Evolutionary conservation across 371 early-diverging fungal species (phyloP).

Genomic region (Basidiobolus meristosporus): DNA sequence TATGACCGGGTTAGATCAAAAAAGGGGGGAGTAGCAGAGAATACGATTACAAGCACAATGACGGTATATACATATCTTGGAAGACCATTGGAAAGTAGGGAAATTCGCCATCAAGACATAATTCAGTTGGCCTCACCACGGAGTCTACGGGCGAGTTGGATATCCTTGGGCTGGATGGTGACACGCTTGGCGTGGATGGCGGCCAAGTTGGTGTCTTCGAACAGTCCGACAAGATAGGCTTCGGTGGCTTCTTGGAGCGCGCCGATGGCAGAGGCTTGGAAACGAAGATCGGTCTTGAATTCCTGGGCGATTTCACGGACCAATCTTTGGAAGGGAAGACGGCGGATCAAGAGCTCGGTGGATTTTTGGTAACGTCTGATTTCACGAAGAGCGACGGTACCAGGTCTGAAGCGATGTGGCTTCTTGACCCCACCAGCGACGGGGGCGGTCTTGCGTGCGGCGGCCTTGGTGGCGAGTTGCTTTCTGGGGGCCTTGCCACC

Average conservation of each 20-base stretch:
- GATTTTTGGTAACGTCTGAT: slow-evolving; percentile 97
- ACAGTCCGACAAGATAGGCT: slow-evolving; percentile 88
- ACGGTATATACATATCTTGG: too few relatives aligned
- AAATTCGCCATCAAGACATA: too few relatives aligned
- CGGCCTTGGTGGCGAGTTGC: slow-evolving; percentile 66
- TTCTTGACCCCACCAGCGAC: slow-evolving; percentile 52
- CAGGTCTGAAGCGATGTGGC: slow-evolving; percentile 75
- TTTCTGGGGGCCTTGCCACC: slow-evolving; percentile 78
- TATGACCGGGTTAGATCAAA: too few relatives aligned
- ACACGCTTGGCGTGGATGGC: slow-evolving; percentile 99
- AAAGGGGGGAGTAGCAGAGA: too few relatives aligned
- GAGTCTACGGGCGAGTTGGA: slow-evolving; percentile 92
- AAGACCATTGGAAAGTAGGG: too few relatives aligned
- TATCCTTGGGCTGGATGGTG: slow-evolving; percentile 99
- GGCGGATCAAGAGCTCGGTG: slow-evolving; percentile 94
- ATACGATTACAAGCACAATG: too few relatives aligned
- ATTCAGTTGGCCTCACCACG: slow-evolving; percentile 74
- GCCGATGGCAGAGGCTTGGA: slow-evolving; percentile 94
- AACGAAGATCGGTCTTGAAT: slow-evolving; percentile 95
- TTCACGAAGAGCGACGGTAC: slow-evolving; percentile 89
- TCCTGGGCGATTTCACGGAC: slow-evolving; percentile 93
- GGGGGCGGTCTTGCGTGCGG: slow-evolving; percentile 73
- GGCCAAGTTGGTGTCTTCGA: slow-evolving; percentile 98
- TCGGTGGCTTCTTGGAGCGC: slow-evolving; percentile 98
- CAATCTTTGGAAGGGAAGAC: slow-evolving; percentile 96